Evolutionary conservation across 1,139 yeast species (phyloP), one percentile per base, ranked within the genome.

Genomic region (Trichomonascaceae sp.): DNA sequence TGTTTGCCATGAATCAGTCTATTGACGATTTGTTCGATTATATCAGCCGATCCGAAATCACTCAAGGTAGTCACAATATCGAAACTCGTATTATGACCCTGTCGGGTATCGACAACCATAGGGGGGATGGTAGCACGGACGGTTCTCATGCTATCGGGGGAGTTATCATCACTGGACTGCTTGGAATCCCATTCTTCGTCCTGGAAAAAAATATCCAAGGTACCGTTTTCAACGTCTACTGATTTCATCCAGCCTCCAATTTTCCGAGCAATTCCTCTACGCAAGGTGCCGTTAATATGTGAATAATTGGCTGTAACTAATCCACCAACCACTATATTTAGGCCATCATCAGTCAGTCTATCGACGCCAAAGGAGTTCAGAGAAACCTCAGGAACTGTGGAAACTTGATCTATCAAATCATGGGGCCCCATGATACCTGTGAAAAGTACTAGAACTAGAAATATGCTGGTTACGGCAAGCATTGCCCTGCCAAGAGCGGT

Each of bases 91-190:
- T 53, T 49, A 12, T 53, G 56, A 12, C 56, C 58, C 12, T 62
- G 54, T 7, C 56, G 54, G 7, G 60, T 53, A 38, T 54, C 55
- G 4, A 63, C 57, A 1, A 49, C 55, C 53, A 63, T 50, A 10
- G 58, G 47, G 3, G 68, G 68, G 19, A 63, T 43, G 10, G 55
- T 52, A 1, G 64, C 65, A 43, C 57, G 61, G 6, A 60, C 65
- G 2, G 65, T 59, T 36, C 56, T 56, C 5, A 50, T 53, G 15
- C 41, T 52, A 39, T 49, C 55, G 13, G 32, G 48, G 22, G 53
- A 54, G 19, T 41, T 41, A 15, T 45, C 38, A 43, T 45, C 45
- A 10, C 41, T 47, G 17, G 24, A 24, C 13, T 32, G 39, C 15
- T 15, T 15, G n/a, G 15, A 2, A 36, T 15, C 17, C 45, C 30